phyloP scores from a whole-genome alignment of 257 asterid genomes.

The Coffea eugenioides region DNA sequence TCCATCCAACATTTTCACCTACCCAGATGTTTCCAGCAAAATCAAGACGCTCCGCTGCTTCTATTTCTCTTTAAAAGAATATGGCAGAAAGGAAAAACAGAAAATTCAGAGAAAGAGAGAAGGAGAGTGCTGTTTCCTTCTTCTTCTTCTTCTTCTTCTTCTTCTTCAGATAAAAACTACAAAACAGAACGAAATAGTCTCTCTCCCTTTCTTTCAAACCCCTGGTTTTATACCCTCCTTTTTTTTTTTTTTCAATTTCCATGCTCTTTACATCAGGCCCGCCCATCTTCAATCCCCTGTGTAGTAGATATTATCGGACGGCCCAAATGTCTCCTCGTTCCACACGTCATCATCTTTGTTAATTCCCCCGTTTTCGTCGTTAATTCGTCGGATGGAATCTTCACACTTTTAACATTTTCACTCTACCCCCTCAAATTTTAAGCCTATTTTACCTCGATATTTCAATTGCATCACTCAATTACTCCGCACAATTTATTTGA shows the following conservation, averaged over 20 bases:
- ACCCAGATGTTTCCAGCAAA: constrained; percentile 23
- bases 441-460: too few relatives aligned
- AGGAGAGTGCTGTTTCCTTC: constrained; percentile 34
- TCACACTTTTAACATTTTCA: too few relatives aligned
- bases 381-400: too few relatives aligned
- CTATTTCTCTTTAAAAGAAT: not conserved
- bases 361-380: too few relatives aligned
- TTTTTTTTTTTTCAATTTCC: constrained; percentile 10
- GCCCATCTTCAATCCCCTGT: not conserved
- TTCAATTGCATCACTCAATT: too few relatives aligned
- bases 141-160: constrained; percentile 35
- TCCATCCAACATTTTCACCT: constrained; percentile 46
- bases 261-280: not conserved
- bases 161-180: constrained; percentile 9
- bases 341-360: not conserved
- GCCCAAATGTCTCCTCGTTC: not conserved
- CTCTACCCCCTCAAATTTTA: too few relatives aligned
- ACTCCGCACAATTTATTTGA: too few relatives aligned
- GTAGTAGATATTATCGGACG: not conserved
- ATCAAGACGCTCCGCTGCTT: constrained; percentile 1
- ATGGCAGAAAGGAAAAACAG: constrained; percentile 20
- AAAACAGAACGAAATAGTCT: constrained; percentile 38
- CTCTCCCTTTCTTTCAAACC: constrained; percentile 47
- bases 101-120: constrained; percentile 25
- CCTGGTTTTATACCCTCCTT: constrained; percentile 51